These are phyloP conservation scores for Pelargonium fulgidum DNA, from an alignment of 441 rosid genomes.

Conservation along the genomic window DNA sequence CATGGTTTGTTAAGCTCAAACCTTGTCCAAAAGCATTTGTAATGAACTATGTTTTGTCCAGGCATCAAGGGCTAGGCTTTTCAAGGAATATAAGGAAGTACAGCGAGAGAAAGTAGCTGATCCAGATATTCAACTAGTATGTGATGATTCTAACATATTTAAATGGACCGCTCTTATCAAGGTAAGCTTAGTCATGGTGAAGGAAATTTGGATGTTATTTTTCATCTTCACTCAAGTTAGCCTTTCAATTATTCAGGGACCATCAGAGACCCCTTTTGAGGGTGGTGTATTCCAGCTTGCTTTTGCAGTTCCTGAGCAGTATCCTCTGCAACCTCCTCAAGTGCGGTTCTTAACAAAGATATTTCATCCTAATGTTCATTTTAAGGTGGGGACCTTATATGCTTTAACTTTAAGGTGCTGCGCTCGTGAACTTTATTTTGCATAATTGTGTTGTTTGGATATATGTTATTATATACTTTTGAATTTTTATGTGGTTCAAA, in stretches of 20 bases:
- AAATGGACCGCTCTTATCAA: slow-evolving; percentile 96
- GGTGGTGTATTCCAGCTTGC: slow-evolving; percentile 97
- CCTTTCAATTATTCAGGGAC: slow-evolving; percentile 44
- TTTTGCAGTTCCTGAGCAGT: slow-evolving; percentile 90
- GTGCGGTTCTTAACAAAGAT: slow-evolving; percentile 95
- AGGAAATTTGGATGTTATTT: background rate
- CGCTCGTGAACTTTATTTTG: background rate
- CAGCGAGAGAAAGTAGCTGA: slow-evolving; percentile 89
- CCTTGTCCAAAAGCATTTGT: background rate
- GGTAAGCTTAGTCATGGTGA: slow-evolving; percentile 32
- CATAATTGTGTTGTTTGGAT: background rate
- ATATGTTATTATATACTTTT: too few species aligned
- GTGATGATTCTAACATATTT: slow-evolving; percentile 92
- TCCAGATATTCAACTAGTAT: slow-evolving; percentile 83
- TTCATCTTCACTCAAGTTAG: background rate
- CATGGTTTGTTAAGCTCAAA: background rate
- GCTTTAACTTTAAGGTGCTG: background rate
- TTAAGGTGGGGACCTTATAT: slow-evolving; percentile 48
- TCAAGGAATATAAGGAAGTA: slow-evolving; percentile 96
- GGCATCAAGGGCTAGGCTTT: slow-evolving; percentile 95
- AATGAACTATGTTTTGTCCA: slow-evolving; percentile 17
- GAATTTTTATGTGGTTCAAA: too few species aligned
- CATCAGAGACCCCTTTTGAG: slow-evolving; percentile 93
- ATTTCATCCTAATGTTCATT: slow-evolving; percentile 96
- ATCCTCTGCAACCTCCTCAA: slow-evolving; percentile 98